phyloP scores from a whole-genome alignment of 345 rosid genomes.

The Toxicodendron radicans region DNA sequence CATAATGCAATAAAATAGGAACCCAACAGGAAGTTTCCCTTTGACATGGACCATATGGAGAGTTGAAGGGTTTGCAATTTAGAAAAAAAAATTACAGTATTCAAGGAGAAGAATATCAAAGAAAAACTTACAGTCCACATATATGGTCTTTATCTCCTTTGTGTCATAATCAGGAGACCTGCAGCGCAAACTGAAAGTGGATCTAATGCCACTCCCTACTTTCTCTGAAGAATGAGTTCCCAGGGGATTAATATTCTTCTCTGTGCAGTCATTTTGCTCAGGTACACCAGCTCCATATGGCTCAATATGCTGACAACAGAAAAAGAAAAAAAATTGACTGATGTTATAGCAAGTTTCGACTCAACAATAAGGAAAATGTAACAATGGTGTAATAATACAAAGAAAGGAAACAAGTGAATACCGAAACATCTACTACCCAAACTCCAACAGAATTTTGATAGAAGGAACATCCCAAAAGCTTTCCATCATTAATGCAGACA shows the following conservation, averaged over 20 bases:
- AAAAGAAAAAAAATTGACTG: constrained; percentile 10
- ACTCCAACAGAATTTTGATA: constrained; percentile 79
- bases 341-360: constrained; percentile 1
- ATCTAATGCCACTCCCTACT: constrained; percentile 42
- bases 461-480: constrained; percentile 85
- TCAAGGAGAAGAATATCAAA: neutral
- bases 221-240: constrained; percentile 47
- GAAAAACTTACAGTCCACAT: constrained; percentile 80
- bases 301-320: constrained; percentile 63
- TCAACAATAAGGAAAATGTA: constrained; percentile 5
- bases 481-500: constrained; percentile 80
- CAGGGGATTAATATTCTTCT: constrained; percentile 44
- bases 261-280: constrained; percentile 42
- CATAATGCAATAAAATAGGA: neutral
- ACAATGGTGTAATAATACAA: constrained; percentile 12
- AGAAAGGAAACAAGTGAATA: constrained; percentile 30
- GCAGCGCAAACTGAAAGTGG: constrained; percentile 35
- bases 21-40: neutral
- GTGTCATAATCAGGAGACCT: constrained; percentile 69
- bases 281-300: constrained; percentile 62
- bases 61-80: neutral
- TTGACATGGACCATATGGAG: neutral
- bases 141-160: constrained; percentile 91
- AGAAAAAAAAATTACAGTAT: neutral
- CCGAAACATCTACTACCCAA: constrained; percentile 88